A percentile compares a stretch with the other conserved stretches of the same genome.
These are phyloP conservation scores for Spizellomyces sp. DNA, from an alignment of 192 early-diverging fungal species.

Conservation along the genomic window DNA sequence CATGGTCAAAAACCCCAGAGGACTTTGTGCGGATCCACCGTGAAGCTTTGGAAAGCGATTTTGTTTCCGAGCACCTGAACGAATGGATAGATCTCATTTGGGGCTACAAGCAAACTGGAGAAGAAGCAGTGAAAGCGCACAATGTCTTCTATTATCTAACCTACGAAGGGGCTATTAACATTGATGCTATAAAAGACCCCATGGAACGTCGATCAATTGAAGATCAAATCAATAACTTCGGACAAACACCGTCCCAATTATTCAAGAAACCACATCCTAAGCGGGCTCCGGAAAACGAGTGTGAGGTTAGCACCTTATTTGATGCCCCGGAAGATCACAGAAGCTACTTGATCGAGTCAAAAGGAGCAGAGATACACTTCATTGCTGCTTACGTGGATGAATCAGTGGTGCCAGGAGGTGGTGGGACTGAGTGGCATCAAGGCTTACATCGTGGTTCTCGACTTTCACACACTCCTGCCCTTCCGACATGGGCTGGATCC, in stretches of 20 bases:
- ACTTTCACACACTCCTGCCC: neutral
- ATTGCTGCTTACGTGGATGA: constrained; percentile 8
- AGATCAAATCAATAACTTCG: constrained; percentile 96
- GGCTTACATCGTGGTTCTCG: neutral
- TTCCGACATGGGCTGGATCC: neutral
- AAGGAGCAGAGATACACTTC: constrained; percentile 19
- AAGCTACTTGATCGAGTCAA: constrained; percentile 33
- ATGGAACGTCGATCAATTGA: constrained; percentile 87
- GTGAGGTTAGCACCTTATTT: constrained; percentile 26
- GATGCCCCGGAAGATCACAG: constrained; percentile 26
- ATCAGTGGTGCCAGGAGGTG: constrained; percentile 3
- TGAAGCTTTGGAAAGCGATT: constrained; percentile 74
- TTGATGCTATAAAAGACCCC: constrained; percentile 86
- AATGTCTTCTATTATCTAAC: constrained; percentile 98
- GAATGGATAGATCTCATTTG: constrained; percentile 97
- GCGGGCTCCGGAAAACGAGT: constrained; percentile 26
- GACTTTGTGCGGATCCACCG: constrained; percentile 86
- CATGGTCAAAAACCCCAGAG: constrained; percentile 79
- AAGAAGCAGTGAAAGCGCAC: constrained; percentile 77
- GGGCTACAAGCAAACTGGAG: constrained; percentile 93
- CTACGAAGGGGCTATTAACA: constrained; percentile 94
- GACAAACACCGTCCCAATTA: constrained; percentile 90
- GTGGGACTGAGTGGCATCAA: neutral
- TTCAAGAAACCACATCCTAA: constrained; percentile 84
- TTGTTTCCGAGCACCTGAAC: constrained; percentile 85